These are phyloP conservation scores for Jaltomata sinuosa DNA, from an alignment of 257 asterid species.

Conservation along the genomic window DNA sequence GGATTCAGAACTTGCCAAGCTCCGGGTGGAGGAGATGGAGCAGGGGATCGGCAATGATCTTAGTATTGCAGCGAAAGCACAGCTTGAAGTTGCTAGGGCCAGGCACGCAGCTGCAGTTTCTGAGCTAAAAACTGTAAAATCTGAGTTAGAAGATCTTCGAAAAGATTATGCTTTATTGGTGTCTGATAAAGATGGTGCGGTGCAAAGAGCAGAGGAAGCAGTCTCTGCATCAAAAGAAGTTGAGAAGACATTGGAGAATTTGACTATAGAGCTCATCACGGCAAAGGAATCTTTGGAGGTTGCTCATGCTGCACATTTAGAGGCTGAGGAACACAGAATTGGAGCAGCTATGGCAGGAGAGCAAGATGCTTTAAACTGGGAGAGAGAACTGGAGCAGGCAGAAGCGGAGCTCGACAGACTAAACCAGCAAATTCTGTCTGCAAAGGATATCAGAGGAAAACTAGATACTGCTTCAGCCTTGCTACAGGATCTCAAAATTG, in stretches of 20 bases:
- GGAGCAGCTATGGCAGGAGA: constrained; percentile 78
- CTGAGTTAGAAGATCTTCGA: constrained; percentile 50
- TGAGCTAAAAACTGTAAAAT: constrained; percentile 50
- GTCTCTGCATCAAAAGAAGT: constrained; percentile 47
- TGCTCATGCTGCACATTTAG: constrained; percentile 84
- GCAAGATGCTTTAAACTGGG: constrained; percentile 69
- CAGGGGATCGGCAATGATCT: constrained; percentile 81
- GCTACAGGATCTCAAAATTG: constrained; percentile 54
- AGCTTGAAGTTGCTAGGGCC: constrained; percentile 90
- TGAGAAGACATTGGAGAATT: constrained; percentile 80
- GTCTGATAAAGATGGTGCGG: constrained; percentile 55
- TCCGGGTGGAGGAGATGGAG: constrained; percentile 82
- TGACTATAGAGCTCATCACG: constrained; percentile 71
- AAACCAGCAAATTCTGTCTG: constrained; percentile 33
- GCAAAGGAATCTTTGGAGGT: constrained; percentile 74
- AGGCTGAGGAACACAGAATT: constrained; percentile 84
- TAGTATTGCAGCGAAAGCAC: constrained; percentile 88
- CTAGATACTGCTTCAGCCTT: constrained; percentile 49
- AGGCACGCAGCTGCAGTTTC: constrained; percentile 67
- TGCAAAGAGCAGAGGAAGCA: constrained; percentile 64
- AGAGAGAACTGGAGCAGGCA: constrained; percentile 59
- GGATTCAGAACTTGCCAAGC: constrained; percentile 87
- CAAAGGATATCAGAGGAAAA: constrained; percentile 59
- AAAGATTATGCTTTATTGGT: constrained; percentile 41
- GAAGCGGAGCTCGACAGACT: constrained; percentile 60